Evolutionary conservation across 1,284 basidiomycete species (phyloP), one percentile per base, ranked within the genome.

Genomic region (Phlebopus sp.): DNA sequence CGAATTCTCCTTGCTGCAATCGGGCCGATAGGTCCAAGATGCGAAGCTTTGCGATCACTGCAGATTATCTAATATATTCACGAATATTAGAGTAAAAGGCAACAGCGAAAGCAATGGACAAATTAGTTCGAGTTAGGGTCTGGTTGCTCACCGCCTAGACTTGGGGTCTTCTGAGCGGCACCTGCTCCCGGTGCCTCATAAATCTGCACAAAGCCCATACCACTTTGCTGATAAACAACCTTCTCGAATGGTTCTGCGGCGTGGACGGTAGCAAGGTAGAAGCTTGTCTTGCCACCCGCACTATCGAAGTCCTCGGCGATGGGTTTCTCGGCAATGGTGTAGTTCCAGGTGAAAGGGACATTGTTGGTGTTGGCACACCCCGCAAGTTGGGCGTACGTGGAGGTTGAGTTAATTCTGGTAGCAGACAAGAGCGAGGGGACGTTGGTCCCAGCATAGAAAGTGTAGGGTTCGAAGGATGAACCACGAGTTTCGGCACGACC

Each of bases 401-500:
- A 35, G n/a, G 34, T 46, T 6, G 9, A 8, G 31, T 46, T 54
- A 3, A 43, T 42, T 21, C 4, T 8, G 14, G 40, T 5, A 18
- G 51, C 19, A 9, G 53, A 45, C 17, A 51, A 29, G 29, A 55
- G 44, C 4, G 21, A 29, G 17, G 27, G 27, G 9, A 21, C 51
- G 34, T 51, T 51, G 39, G 48, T 54, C 45, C 53, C 48, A 7
- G 48, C 53, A 13, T 47, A 55, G 13, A 51, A 5, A 2, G 53
- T 50, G 9, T 39, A 47, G 10, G 52, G 52, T 27, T 42, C 38
- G 18, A 42, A 39, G 31, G 29, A 40, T 27, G 42, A 7, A 13
- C 39, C 47, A 4, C 39, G 38, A 5, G 11, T 25, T 18, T 51
- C 53, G 11, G 39, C 49, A 18, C 53, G 53, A 19, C 42, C 53